Evolutionary conservation across 768 basidiomycete genomes (phyloP).

Genomic region (Cystofilobasidium ferigula): DNA sequence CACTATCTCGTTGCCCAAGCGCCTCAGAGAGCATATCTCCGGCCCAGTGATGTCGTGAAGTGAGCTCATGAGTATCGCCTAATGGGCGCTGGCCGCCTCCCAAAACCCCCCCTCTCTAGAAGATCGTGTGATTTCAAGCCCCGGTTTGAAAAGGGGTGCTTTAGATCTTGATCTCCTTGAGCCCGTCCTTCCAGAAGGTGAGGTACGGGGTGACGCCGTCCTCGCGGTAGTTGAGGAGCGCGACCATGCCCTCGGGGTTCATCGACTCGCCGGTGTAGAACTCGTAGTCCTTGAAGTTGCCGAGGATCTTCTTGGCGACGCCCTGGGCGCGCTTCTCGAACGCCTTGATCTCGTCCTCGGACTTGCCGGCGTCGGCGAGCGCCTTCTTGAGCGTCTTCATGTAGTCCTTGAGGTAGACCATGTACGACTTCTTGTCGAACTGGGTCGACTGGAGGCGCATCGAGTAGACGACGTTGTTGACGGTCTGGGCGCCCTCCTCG

Average conservation of each 20-base stretch:
- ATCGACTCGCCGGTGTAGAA: constrained; percentile 42
- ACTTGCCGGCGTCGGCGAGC: constrained; percentile 39
- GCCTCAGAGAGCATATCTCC: too few relatives aligned
- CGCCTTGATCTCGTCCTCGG: constrained; percentile 44
- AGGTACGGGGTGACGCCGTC: constrained; percentile 84
- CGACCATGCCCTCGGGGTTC: constrained; percentile 85
- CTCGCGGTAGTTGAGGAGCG: constrained; percentile 81
- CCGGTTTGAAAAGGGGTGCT: too few relatives aligned
- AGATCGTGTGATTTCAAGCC: too few relatives aligned
- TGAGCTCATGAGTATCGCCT: too few relatives aligned
- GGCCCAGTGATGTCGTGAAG: too few relatives aligned
- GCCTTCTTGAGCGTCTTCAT: constrained; percentile 80
- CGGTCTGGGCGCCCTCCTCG: constrained; percentile 60
- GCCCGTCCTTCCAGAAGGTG: constrained; percentile 92
- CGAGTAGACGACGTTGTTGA: constrained; percentile 86
- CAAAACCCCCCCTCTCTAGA: too few relatives aligned
- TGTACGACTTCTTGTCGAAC: constrained; percentile 70
- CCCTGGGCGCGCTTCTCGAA: constrained; percentile 72
- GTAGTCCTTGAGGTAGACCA: constrained; percentile 46
- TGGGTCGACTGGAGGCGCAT: constrained; percentile 70
- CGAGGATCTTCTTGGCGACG: constrained; percentile 79
- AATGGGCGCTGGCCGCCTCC: too few relatives aligned
- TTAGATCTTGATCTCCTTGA: constrained; percentile 48
- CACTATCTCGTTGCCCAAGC: too few relatives aligned
- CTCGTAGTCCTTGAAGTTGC: constrained; percentile 64